Percentiles rank a stretch among this genome's conserved stretches.
These are phyloP conservation scores for Begonia peltatifolia DNA, from an alignment of 306 rosid genomes.

Conservation along the genomic window DNA sequence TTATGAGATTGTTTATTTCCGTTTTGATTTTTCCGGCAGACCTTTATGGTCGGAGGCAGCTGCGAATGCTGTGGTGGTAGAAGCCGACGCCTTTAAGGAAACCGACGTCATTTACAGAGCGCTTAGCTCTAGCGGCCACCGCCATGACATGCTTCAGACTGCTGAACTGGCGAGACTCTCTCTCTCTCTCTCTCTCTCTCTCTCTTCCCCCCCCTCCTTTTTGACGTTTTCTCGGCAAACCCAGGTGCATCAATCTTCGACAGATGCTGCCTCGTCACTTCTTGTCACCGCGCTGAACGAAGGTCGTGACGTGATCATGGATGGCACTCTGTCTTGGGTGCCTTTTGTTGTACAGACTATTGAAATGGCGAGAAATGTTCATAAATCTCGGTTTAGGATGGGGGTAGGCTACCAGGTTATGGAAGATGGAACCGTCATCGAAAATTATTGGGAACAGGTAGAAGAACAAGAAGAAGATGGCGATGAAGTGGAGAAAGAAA, in stretches of 20 bases:
- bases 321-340: slow-evolving; percentile 82
- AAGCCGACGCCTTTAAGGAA: slow-evolving; percentile 97
- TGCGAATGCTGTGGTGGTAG: slow-evolving; percentile 51
- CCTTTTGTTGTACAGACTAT: slow-evolving; percentile 78
- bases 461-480: slow-evolving; percentile 23
- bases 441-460: slow-evolving; percentile 72
- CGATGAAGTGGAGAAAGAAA: slow-evolving; percentile 4
- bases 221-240: background rate
- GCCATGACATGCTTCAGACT: slow-evolving; percentile 68
- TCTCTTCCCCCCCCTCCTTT: background rate
- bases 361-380: slow-evolving; percentile 71
- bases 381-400: slow-evolving; percentile 63
- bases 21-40: slow-evolving; percentile 26
- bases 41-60: slow-evolving; percentile 59
- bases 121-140: slow-evolving; percentile 58
- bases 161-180: slow-evolving; percentile 46
- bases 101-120: slow-evolving; percentile 58
- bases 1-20: background rate
- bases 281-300: slow-evolving; percentile 78
- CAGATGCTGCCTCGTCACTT: slow-evolving; percentile 79
- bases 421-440: slow-evolving; percentile 48
- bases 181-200: background rate
- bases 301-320: slow-evolving; percentile 89
- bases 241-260: slow-evolving; percentile 76
- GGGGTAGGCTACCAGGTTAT: slow-evolving; percentile 70